A percentile compares a stretch with the other conserved stretches of the same genome.
These are phyloP conservation scores for Paraleonurus japonicus DNA, from an alignment of 257 asterid genomes.

Conservation along the genomic window DNA sequence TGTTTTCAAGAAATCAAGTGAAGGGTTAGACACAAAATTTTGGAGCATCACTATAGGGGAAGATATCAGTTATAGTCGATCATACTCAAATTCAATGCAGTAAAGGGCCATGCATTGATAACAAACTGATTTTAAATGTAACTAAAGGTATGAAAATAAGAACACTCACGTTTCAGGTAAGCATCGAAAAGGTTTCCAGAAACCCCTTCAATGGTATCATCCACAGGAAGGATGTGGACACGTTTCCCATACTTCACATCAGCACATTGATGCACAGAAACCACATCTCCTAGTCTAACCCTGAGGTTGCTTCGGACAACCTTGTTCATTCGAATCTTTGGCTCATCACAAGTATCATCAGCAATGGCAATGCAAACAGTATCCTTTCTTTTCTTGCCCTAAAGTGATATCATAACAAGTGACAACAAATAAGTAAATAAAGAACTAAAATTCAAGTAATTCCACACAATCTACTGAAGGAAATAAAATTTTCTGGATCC, in stretches of 20 bases:
- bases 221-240: conserved; percentile 56
- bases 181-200: conserved; percentile 67
- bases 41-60: not conserved
- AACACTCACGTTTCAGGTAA: conserved; percentile 59
- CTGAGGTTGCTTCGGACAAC: conserved; percentile 65
- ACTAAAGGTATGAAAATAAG: not conserved
- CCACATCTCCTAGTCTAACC: conserved; percentile 70
- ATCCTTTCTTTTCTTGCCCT: conserved; percentile 72
- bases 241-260: conserved; percentile 62
- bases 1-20: not conserved
- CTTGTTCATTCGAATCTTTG: conserved; percentile 70
- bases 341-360: conserved; percentile 64
- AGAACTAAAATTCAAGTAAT: not conserved
- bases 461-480: not conserved
- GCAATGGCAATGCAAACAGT: conserved; percentile 69
- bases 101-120: not conserved
- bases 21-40: no score
- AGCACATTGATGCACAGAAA: conserved; percentile 66
- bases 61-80: not conserved
- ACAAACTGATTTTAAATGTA: not conserved
- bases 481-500: not conserved
- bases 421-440: not conserved
- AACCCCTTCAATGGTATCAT: conserved; percentile 71
- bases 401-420: not conserved
- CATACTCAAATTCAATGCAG: not conserved